These are phyloP conservation scores for Hippophae tibetana DNA, from an alignment of 306 rosid genomes.

Conservation along the genomic window DNA sequence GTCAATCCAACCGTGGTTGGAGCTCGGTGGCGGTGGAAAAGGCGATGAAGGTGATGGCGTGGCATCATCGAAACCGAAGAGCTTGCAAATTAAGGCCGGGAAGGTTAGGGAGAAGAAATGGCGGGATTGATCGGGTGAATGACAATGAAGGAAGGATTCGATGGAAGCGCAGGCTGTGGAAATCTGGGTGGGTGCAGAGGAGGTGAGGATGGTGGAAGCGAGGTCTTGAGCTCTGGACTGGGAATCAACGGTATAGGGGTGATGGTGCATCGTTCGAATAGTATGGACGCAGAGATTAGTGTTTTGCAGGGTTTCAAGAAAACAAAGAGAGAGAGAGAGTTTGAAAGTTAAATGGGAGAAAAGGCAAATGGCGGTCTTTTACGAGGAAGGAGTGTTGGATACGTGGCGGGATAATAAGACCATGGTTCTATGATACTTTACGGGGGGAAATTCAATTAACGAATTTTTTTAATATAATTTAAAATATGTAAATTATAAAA, in stretches of 20 bases:
- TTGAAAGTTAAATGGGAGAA: too few species aligned
- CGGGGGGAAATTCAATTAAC: too few species aligned
- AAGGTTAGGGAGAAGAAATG: slow-evolving; percentile 84
- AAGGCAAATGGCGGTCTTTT: too few species aligned
- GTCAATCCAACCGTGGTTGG: slow-evolving; percentile 55
- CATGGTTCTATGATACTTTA: too few species aligned
- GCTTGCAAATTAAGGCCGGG: slow-evolving; percentile 76
- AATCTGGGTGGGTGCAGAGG: slow-evolving; percentile 49
- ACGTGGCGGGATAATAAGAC: too few species aligned
- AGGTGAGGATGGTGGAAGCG: slow-evolving; percentile 38
- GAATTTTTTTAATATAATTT: too few species aligned
- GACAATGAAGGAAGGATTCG: slow-evolving; percentile 52
- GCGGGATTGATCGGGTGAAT: slow-evolving; percentile 77
- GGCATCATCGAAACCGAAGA: slow-evolving; percentile 65
- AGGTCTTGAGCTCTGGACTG: slow-evolving; percentile 60
- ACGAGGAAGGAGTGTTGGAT: too few species aligned
- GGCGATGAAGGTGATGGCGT: slow-evolving; percentile 9
- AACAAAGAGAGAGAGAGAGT: too few species aligned
- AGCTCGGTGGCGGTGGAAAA: slow-evolving; percentile 10
- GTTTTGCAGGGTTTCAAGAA: slow-evolving; percentile 5
- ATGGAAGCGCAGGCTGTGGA: slow-evolving; percentile 53
- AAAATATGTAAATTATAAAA: too few species aligned
- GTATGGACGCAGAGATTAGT: slow-evolving; percentile 8
- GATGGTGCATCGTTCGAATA: slow-evolving; percentile 47
- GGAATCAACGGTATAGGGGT: slow-evolving; percentile 60